Base-by-base conservation (phyloP, 352 stramenopile genomes). In the Pythium chondricola region DNA sequence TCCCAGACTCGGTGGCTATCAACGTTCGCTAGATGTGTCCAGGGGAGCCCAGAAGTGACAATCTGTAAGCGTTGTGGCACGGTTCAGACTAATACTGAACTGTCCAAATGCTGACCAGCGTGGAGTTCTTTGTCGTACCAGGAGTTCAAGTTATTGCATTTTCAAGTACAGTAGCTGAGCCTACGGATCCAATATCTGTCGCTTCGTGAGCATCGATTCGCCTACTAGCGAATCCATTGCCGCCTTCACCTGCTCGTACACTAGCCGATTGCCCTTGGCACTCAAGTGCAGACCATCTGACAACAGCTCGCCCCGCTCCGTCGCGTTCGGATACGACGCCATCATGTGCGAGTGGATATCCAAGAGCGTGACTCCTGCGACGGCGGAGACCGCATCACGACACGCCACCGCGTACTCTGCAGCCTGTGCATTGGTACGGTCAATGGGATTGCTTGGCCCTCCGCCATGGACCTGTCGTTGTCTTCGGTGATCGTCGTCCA, bases 1-100 rank as follows among this genome's bases (percentile, higher is more conserved):
- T 79, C 48, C 60, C 55, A 16, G 69, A 59, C 3, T 57, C 67
- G 7, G 63, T 83, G 22, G 60, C 67, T 17, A 83, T 83, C 27
- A 47, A 52, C 29, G 48, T n/a, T n/a, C n/a, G n/a, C n/a, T n/a
- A n/a, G n/a, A n/a, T n/a, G n/a, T n/a, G n/a, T n/a, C n/a, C n/a
- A n/a, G n/a, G n/a, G n/a, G n/a, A n/a, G n/a, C n/a, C n/a, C n/a
- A n/a, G n/a, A n/a, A n/a, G n/a, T n/a, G n/a, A n/a, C n/a, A n/a
- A n/a, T n/a, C n/a, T n/a, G n/a, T n/a, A n/a, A n/a, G n/a, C n/a
- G n/a, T n/a, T n/a, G n/a, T n/a, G n/a, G n/a, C n/a, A n/a, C n/a
- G n/a, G n/a, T n/a, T n/a, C n/a, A n/a, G n/a, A n/a, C n/a, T n/a
- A n/a, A n/a, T n/a, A n/a, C n/a, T n/a, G n/a, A n/a, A n/a, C n/a